Evolutionary conservation across 257 asterid species (phyloP), one percentile per base, ranked within the genome.

Genomic region (Orobanche coerulescens): DNA sequence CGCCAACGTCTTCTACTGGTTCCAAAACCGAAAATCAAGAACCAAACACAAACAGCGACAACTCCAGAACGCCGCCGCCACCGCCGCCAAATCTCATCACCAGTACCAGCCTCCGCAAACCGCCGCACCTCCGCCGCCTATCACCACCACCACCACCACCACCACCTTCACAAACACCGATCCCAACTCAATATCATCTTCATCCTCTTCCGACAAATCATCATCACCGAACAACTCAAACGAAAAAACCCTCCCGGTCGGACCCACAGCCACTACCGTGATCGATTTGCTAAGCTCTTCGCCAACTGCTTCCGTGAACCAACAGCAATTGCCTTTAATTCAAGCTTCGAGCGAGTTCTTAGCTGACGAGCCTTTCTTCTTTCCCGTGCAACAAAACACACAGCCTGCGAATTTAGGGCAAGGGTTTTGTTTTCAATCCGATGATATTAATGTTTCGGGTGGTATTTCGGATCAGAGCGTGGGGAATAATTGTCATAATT

Each of bases 1-100:
- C 51, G 97, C 99, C 23, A 93, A 93, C 24, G 97, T 93, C 20
- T 93, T 93, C 73, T 93, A 93, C 65, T 93, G 99, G 99, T 93
- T 93, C 65, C 99, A 93, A 50, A 93, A 93, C 77, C 67, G 99
- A 16, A 93, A 93, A 74, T 93, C 99, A 2, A 73, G 99, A 56
- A 86, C 87, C 87, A 93, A 93, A 49, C 90, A 85, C 75, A 93
- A 93, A 73, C 94, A 81, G 34, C 91, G 93, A 49, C 89, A 82
- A 43, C 74, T 84, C 34, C 88, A 81, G 6, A 64, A 15, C 71
- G 25, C 25, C 52, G 25, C 52, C 24, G 22, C 25, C 53, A 3
- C 70, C 70, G 5, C 69, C 67, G 3, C 69, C 70, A 80, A 65
- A 14, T 23, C 75, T 24, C 22, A 7, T 14, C 72, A 60, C 6